Base-by-base conservation (phyloP, 768 basidiomycete genomes). In the Lactarius akahatsu region DNA sequence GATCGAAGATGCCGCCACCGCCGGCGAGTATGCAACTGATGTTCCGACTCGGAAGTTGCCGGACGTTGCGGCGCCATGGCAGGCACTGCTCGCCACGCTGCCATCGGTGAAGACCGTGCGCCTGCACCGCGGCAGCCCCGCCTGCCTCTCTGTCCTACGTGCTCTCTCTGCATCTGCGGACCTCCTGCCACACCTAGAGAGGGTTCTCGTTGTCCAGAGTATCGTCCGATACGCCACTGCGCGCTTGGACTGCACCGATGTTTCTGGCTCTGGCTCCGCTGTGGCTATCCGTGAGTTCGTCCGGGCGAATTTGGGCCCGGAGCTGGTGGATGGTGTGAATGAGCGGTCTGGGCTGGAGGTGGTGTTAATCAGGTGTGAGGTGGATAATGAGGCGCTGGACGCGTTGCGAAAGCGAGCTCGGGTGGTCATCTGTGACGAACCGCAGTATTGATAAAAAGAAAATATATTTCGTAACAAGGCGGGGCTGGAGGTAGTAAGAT, bases 181-280 rank as follows among this genome's bases (percentile, higher is more conserved):
- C 15, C 1, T 67, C 26, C 62, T 67, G 6, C 58, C 66, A 13
- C 36, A 59, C 52, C 62, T 67, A 11, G 57, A 63, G 52, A 56
- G 6, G 5, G 32, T 67, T 9, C 56, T 57, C 34, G n/a, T 67
- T 6, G 32, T 59, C 8, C 40, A 38, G 38, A 41, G 26, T n/a
- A 16, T 36, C 9, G 32, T 62, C 2, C 32, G 30, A 20, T 52
- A 20, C 16, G 2, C 30, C 11, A 9, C 36, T 13, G 36, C 11
- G 36, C 36, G 2, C 36, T 13, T 13, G 36, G 2, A 38, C 11
- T 11, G 11, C 36, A 4, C 40, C 18, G 36, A 57, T 23, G 41
- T 66, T 32, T 38, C 56, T 54, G 52, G 23, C 34, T 34, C 9
- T 34, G 9, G 34, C 28, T 6, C 11, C 23, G 26, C 47, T 40